These are phyloP conservation scores for Zymoseptoria ardabiliae DNA, from an alignment of 2,329 filamentous ascomycete species.

Conservation along the genomic window DNA sequence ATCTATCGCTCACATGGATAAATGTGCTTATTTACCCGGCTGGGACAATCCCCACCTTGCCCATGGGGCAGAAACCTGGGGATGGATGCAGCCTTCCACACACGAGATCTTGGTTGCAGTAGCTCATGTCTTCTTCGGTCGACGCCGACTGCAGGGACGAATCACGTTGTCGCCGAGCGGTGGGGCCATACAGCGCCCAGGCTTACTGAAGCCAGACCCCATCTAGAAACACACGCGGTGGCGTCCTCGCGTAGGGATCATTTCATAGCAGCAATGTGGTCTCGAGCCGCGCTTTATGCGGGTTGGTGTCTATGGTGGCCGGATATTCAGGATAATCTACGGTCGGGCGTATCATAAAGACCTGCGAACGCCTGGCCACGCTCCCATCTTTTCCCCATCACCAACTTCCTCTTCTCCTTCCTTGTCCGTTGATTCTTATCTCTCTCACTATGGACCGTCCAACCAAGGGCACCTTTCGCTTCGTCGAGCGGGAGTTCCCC, in stretches of 20 bases:
- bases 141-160: neutral
- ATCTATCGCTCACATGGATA: neutral
- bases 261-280: neutral
- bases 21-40: neutral
- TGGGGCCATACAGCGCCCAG: neutral
- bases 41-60: neutral
- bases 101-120: neutral
- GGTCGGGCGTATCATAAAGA: neutral
- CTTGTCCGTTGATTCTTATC: neutral
- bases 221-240: neutral
- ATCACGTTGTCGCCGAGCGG: neutral
- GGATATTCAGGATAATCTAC: neutral
- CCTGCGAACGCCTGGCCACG: neutral
- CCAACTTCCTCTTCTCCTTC: constrained; percentile 26
- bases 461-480: constrained; percentile 27
- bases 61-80: neutral
- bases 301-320: neutral
- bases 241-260: neutral
- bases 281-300: neutral
- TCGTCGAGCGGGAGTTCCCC: constrained; percentile 26
- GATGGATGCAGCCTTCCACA: neutral
- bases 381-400: constrained; percentile 30
- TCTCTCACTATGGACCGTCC: constrained; percentile 24
- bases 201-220: neutral
- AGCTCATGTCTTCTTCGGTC: neutral